Base-by-base conservation (phyloP, 2,329 filamentous ascomycete genomes). In the Fusarium keratoplasticum region DNA sequence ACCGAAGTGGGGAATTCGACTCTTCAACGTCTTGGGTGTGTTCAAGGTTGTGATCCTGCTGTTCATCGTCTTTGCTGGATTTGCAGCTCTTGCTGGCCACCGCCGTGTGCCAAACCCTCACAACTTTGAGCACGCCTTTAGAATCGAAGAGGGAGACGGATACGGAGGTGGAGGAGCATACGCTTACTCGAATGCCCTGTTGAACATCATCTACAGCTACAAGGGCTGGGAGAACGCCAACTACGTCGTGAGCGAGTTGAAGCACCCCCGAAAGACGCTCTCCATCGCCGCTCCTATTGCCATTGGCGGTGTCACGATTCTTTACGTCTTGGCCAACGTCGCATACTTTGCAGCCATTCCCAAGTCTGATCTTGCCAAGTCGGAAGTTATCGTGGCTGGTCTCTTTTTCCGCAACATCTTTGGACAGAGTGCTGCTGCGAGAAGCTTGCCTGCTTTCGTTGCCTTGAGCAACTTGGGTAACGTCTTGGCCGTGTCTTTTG, bases 151-250 rank as follows among this genome's bases (percentile, higher is more conserved):
- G 0, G 84, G 83, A 0, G 80, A 85, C 6, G 82, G 84, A 0
- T 87, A 87, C 63, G 83, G 87, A 16, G 85, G 84, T 4, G 86
- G 86, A 4, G 86, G 87, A 5, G 86, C 84, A 0, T 87, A 87
- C 31, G 86, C 87, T 2, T 90, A 90, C 76, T 87, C 88, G 3
- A 89, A 87, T 5, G 89, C 89, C 0, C 82, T 91, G 13, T 82
- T 91, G 5, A 87, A 87, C 31, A 88, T 91, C 64, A 84, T 91
- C 18, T 90, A 91, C 82, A 89, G 87, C 16, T 91, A 90, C 82
- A 89, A 89, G 73, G 90, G 90, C 5, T 92, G 89, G 89, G 88
- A 90, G 76, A 91, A 90, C 66, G 89, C 89, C 33, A 91, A 90
- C 80, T 91, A 91, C 69, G 89, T 91, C 2, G 81, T 91, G 4